Conservation (phyloP, 148 eudicot genomes). For the Camellia lanceoleosa region DNA sequence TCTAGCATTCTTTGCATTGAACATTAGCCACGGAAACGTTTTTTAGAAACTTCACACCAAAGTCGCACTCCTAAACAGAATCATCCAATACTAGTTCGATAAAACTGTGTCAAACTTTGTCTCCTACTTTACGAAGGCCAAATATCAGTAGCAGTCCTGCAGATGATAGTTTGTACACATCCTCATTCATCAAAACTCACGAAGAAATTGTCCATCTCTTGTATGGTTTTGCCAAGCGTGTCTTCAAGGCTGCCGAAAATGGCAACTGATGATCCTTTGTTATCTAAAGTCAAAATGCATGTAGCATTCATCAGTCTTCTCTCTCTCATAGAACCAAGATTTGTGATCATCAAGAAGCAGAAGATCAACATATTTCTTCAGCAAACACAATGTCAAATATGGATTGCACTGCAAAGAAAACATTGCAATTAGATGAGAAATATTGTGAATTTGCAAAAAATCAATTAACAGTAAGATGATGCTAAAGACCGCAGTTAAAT, state of each 20-base stretch:
- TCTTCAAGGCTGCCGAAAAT: not conserved
- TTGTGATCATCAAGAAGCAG: not conserved
- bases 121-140: no score
- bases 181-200: no score
- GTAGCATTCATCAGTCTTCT: not conserved
- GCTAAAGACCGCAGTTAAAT: not conserved
- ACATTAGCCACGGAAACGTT: not conserved
- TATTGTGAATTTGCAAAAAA: not conserved
- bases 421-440: not conserved
- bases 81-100: not conserved
- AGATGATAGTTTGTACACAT: no score
- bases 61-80: not conserved
- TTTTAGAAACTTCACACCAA: not conserved
- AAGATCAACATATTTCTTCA: conserved; percentile 49
- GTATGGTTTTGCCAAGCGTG: not conserved
- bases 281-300: no score
- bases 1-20: not conserved
- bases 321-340: not conserved
- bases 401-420: conserved; percentile 51
- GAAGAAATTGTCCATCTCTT: not conserved
- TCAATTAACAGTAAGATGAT: not conserved
- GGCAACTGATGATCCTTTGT: not conserved
- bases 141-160: no score
- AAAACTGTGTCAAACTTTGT: not conserved
- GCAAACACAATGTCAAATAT: conserved; percentile 65